These are phyloP conservation scores for Calamus simplicifolius DNA, from an alignment of 176 grass and related monocot genomes.

Conservation along the genomic window DNA sequence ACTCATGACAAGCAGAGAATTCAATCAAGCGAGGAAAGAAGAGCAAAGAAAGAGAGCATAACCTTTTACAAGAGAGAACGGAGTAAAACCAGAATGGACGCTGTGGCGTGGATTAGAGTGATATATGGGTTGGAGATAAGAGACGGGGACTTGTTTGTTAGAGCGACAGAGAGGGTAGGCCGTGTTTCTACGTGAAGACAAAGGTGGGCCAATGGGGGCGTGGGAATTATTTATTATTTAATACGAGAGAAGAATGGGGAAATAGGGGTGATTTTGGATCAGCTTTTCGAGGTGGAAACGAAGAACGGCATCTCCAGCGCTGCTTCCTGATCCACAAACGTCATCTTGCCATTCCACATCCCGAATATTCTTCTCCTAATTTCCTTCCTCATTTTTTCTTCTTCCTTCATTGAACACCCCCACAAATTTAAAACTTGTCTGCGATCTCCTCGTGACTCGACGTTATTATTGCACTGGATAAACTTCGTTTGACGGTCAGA, in stretches of 20 bases:
- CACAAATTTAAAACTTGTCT: too few relatives aligned
- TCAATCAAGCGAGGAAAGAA: background rate
- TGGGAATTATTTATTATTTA: background rate
- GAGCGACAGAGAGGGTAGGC: background rate
- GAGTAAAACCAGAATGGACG: background rate
- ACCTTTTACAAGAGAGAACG: conserved; percentile 2
- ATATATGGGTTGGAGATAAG: background rate
- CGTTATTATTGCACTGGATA: too few relatives aligned
- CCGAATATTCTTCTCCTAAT: background rate
- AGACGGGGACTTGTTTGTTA: background rate
- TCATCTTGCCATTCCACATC: conserved; percentile 7
- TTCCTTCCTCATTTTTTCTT: too few relatives aligned
- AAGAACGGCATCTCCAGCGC: conserved; percentile 18
- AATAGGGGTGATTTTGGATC: conserved; percentile 9
- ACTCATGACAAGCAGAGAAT: too few relatives aligned
- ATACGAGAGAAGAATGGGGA: background rate
- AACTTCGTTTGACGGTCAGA: too few relatives aligned
- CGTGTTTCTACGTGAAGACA: background rate
- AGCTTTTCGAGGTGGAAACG: conserved; percentile 27
- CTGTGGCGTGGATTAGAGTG: background rate
- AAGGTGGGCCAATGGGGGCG: background rate
- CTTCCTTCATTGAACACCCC: too few relatives aligned
- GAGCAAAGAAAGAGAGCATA: background rate
- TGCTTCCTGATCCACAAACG: conserved; percentile 24
- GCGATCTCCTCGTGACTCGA: too few relatives aligned